Percentiles rank a stretch among this genome's conserved stretches.
Conservation (phyloP, 2,329 filamentous ascomycete species). For the Aspergillus candidus region DNA sequence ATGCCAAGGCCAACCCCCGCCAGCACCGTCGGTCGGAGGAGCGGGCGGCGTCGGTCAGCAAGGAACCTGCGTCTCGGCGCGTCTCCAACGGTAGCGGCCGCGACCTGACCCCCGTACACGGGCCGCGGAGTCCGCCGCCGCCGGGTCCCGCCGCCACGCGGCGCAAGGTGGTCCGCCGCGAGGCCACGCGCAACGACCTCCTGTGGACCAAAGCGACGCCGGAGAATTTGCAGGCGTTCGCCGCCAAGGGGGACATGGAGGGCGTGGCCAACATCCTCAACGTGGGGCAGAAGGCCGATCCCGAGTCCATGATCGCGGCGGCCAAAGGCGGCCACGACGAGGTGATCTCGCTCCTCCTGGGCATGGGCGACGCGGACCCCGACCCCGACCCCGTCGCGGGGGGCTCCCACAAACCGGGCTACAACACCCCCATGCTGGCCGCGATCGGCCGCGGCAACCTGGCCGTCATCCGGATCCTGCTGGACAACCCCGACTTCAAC, state of each 20-base stretch:
- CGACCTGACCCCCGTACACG: conserved; percentile 37
- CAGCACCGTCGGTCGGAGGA: conserved; percentile 41
- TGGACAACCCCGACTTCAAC: conserved; percentile 74
- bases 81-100: conserved; percentile 42
- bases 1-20: conserved; percentile 54
- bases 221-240: conserved; percentile 44
- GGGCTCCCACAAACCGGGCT: conserved; percentile 54
- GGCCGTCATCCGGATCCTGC: conserved; percentile 72
- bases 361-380: conserved; percentile 58
- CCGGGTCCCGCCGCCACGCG: conserved; percentile 24
- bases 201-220: conserved; percentile 47
- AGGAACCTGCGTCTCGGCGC: conserved; percentile 37
- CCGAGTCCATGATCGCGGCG: conserved; percentile 82
- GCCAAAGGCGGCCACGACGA: conserved; percentile 87
- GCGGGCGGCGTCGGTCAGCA: conserved; percentile 27
- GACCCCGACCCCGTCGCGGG: conserved; percentile 62
- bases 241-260: conserved; percentile 45
- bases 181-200: conserved; percentile 45
- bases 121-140: conserved; percentile 38
- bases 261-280: conserved; percentile 46
- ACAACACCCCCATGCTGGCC: conserved; percentile 86
- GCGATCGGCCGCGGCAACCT: conserved; percentile 86
- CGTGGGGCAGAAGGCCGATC: conserved; percentile 57
- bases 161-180: conserved; percentile 44
- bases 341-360: conserved; percentile 71